Percentiles rank a stretch among this genome's conserved stretches.
Conservation (phyloP, 352 stramenopile genomes). For the Phytophthora brassicae region DNA sequence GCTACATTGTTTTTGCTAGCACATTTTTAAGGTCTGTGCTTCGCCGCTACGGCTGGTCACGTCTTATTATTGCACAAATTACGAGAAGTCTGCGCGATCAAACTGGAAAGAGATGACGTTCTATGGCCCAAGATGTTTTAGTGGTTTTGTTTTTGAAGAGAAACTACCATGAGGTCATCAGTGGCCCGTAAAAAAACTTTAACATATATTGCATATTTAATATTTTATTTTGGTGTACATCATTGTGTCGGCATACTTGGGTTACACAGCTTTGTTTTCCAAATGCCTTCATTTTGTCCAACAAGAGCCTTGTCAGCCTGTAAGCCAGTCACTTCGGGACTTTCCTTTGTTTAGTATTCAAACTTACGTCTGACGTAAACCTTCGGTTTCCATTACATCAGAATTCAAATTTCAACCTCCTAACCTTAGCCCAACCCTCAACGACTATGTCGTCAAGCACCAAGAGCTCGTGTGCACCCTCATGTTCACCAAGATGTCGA, state of each 20-base stretch:
- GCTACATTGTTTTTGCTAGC: too few relatives aligned
- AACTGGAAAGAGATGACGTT: too few relatives aligned
- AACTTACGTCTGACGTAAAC: not conserved
- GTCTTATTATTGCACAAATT: too few relatives aligned
- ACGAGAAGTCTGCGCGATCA: too few relatives aligned
- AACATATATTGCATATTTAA: constrained; percentile 1
- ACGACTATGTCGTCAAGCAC: not conserved
- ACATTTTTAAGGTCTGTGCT: not conserved
- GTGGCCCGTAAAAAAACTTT: too few relatives aligned
- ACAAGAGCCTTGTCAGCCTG: not conserved
- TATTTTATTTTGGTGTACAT: too few relatives aligned
- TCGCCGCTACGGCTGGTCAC: not conserved
- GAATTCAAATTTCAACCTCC: constrained; percentile 4
- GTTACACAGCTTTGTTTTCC: too few relatives aligned
- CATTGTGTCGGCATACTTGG: too few relatives aligned
- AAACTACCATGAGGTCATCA: too few relatives aligned
- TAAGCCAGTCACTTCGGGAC: too few relatives aligned
- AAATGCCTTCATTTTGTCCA: not conserved
- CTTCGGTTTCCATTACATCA: not conserved
- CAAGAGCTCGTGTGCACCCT: not conserved
- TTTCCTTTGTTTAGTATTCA: not conserved
- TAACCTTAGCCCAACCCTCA: not conserved
- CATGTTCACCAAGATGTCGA: constrained; percentile 8
- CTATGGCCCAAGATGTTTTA: too few relatives aligned
- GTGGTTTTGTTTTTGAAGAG: too few relatives aligned